phyloP scores from a whole-genome alignment of 805 yeast genomes.

The Suhomyces prunicola region DNA sequence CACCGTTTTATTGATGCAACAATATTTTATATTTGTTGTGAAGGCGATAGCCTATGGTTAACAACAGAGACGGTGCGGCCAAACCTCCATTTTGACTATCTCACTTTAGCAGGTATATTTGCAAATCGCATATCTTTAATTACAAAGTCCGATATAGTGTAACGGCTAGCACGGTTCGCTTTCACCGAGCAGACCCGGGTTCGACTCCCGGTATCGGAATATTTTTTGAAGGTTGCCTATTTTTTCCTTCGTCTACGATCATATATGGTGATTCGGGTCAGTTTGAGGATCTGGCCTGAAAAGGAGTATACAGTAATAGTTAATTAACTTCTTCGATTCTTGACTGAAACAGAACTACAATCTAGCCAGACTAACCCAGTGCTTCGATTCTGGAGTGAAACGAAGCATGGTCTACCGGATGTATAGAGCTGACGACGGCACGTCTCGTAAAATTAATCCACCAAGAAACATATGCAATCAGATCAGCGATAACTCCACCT shows the following conservation, averaged over 20 bases:
- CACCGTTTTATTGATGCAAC: not conserved
- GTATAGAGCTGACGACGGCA: not conserved
- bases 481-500: not conserved
- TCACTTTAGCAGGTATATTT: too few species aligned
- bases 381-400: not conserved
- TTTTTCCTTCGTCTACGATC: not conserved
- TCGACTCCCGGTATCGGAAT: conserved; percentile 83
- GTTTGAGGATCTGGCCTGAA: not conserved
- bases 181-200: conserved; percentile 83
- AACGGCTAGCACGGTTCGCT: conserved; percentile 82
- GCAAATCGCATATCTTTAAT: too few species aligned
- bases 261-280: not conserved
- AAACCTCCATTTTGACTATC: too few species aligned
- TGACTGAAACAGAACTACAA: not conserved
- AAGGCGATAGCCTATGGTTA: too few species aligned
- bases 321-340: not conserved
- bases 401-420: not conserved
- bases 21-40: too few species aligned
- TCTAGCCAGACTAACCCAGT: not conserved
- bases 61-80: too few species aligned
- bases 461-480: not conserved
- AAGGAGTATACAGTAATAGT: too few species aligned
- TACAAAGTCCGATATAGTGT: conserved; percentile 62
- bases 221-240: conserved; percentile 9
- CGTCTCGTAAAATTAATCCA: not conserved